phyloP scores from a whole-genome alignment of 2,329 filamentous ascomycete species.

The Sclerotiophoma versabilis region DNA sequence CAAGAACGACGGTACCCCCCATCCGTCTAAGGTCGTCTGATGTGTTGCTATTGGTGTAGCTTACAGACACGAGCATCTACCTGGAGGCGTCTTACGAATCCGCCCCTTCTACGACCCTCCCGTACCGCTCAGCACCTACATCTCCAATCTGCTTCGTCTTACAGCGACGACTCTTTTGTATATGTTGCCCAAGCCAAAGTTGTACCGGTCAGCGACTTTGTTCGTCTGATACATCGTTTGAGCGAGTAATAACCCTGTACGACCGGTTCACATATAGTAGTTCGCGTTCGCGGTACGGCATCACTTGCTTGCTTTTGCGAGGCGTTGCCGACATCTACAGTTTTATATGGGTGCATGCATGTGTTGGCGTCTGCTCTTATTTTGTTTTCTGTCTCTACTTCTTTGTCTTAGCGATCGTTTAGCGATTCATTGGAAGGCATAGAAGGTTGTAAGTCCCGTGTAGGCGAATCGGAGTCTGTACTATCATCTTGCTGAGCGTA shows the following conservation, averaged over 20 bases:
- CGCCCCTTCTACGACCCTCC: neutral
- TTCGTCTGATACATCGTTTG: too few relatives aligned
- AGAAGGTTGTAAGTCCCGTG: slow-evolving; percentile 16
- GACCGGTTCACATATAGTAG: too few relatives aligned
- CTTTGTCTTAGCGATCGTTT: slow-evolving; percentile 1
- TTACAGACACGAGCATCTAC: neutral
- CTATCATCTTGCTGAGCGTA: neutral
- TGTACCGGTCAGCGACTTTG: too few relatives aligned
- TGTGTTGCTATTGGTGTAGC: neutral
- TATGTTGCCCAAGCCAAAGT: too few relatives aligned
- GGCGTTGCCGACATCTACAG: slow-evolving; percentile 4
- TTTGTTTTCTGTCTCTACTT: neutral
- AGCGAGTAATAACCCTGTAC: too few relatives aligned
- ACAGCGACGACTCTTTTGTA: too few relatives aligned
- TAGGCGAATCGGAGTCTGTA: slow-evolving; percentile 6
- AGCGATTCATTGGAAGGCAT: slow-evolving; percentile 5
- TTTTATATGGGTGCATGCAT: slow-evolving; percentile 1
- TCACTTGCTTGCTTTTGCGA: slow-evolving; percentile 1
- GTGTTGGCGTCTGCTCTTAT: slow-evolving; percentile 1
- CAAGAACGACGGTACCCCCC: neutral
- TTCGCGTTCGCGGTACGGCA: slow-evolving; percentile 1
- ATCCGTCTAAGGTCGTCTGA: slow-evolving; percentile 1
- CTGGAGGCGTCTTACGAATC: neutral
- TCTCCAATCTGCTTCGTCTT: neutral
- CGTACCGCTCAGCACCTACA: neutral